A percentile compares a stretch with the other conserved stretches of the same genome.
These are phyloP conservation scores for Termitomyces sp. DNA, from an alignment of 768 basidiomycete genomes.

Conservation along the genomic window DNA sequence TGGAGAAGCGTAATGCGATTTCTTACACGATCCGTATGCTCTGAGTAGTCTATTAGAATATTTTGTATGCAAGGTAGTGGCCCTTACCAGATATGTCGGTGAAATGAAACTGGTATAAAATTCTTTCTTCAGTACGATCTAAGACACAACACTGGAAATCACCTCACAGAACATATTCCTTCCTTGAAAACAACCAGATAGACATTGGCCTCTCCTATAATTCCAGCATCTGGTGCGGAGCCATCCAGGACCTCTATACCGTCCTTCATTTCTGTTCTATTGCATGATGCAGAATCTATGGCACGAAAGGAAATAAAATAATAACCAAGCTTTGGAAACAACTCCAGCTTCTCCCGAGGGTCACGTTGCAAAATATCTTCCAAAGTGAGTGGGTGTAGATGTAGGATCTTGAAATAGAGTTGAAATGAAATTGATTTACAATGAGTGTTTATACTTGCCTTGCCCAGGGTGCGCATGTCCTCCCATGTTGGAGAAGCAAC, in stretches of 20 bases:
- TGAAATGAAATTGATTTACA: neutral
- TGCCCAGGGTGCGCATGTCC: constrained; percentile 83
- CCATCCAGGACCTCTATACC: constrained; percentile 19
- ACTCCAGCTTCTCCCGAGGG: constrained; percentile 87
- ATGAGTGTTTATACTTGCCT: constrained; percentile 43
- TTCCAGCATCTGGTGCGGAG: constrained; percentile 35
- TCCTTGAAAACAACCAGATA: constrained; percentile 88
- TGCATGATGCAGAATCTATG: constrained; percentile 57
- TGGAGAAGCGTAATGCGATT: constrained; percentile 67
- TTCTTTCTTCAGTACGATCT: neutral
- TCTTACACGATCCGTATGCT: constrained; percentile 76
- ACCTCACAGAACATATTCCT: constrained; percentile 70
- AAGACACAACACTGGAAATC: constrained; percentile 22
- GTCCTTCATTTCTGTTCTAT: constrained; percentile 32
- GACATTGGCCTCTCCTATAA: constrained; percentile 76
- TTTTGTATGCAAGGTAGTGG: neutral
- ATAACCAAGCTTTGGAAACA: constrained; percentile 86
- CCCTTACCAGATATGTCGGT: constrained; percentile 66
- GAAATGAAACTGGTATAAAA: constrained; percentile 75
- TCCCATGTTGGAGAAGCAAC: constrained; percentile 85
- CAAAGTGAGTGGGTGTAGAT: constrained; percentile 88
- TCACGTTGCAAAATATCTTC: constrained; percentile 94
- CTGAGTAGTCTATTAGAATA: constrained; percentile 28
- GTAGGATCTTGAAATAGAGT: constrained; percentile 55
- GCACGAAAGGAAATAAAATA: constrained; percentile 89